Percentiles rank a stretch among this genome's conserved stretches.
phyloP scores from a whole-genome alignment of 805 yeast species.

The Priceomyces medius region DNA sequence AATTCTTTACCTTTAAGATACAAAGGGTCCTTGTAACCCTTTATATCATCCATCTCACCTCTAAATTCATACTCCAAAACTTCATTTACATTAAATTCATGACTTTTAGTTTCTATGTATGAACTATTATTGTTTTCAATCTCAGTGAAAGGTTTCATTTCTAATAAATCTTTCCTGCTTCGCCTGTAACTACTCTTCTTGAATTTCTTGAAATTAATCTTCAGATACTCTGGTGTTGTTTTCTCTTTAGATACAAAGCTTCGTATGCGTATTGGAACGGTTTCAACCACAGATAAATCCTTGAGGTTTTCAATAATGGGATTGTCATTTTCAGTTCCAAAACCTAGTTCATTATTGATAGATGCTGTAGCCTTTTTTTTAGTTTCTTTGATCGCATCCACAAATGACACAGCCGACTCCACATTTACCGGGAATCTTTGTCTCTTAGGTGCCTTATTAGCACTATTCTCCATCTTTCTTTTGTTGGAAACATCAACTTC shows the following conservation, averaged over 20 bases:
- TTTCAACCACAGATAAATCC: conserved; percentile 33
- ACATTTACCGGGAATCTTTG: background rate
- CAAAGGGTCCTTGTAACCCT: conserved; percentile 5
- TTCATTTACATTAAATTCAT: conserved; percentile 7
- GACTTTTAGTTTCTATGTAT: background rate
- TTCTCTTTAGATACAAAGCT: background rate
- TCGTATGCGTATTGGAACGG: conserved; percentile 21
- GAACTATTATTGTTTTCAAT: conserved; percentile 2
- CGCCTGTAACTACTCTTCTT: conserved; percentile 13
- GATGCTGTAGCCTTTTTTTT: conserved; percentile 21
- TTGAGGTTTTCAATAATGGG: conserved; percentile 13
- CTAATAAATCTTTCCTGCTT: conserved; percentile 19
- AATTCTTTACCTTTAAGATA: background rate
- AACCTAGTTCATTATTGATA: conserved; percentile 26
- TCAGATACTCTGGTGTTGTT: conserved; percentile 9
- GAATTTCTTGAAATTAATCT: conserved; percentile 34
- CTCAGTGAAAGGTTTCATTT: conserved; percentile 10
- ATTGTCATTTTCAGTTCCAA: conserved; percentile 13
- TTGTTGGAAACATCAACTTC: background rate
- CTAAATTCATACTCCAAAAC: conserved; percentile 15
- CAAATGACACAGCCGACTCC: conserved; percentile 9
- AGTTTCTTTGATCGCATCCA: conserved; percentile 29
- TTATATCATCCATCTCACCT: conserved; percentile 17
- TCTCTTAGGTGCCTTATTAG: background rate
- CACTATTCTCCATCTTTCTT: background rate